Percentiles rank a stretch among this genome's conserved stretches.
Conservation (phyloP, 2,329 filamentous ascomycete species). For the Hypoxylon sp. region DNA sequence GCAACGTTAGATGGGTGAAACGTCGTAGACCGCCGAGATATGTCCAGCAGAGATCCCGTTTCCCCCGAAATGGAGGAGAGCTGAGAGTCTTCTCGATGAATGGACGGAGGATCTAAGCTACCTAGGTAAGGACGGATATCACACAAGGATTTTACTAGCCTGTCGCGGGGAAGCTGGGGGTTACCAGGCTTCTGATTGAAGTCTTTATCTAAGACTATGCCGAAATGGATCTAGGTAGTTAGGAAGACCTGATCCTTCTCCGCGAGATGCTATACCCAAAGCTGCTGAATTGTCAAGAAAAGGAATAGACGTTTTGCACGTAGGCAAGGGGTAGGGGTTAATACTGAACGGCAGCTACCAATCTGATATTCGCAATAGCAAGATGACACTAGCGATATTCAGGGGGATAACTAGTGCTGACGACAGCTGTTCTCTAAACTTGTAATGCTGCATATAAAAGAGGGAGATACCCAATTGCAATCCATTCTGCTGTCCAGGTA, state of each 20-base stretch:
- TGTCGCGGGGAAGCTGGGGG: slow-evolving; percentile 22
- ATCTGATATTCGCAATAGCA: neutral
- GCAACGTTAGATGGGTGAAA: slow-evolving; percentile 26
- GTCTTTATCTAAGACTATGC: neutral
- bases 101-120: slow-evolving; percentile 13
- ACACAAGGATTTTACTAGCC: slow-evolving; percentile 17
- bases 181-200: neutral
- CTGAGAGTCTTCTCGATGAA: slow-evolving; percentile 8
- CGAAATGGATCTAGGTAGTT: neutral
- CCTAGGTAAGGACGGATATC: slow-evolving; percentile 14
- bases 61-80: slow-evolving; percentile 19
- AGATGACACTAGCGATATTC: neutral
- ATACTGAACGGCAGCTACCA: neutral
- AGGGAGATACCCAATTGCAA: neutral
- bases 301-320: neutral
- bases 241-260: neutral
- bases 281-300: neutral
- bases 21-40: slow-evolving; percentile 28
- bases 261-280: neutral
- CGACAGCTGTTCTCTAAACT: neutral
- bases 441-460: slow-evolving; percentile 2
- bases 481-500: neutral
- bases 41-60: slow-evolving; percentile 31
- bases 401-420: slow-evolving; percentile 15
- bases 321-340: neutral